phyloP scores from a whole-genome alignment of 208 protist genomes.

The Acanthamoeba triangularis region DNA sequence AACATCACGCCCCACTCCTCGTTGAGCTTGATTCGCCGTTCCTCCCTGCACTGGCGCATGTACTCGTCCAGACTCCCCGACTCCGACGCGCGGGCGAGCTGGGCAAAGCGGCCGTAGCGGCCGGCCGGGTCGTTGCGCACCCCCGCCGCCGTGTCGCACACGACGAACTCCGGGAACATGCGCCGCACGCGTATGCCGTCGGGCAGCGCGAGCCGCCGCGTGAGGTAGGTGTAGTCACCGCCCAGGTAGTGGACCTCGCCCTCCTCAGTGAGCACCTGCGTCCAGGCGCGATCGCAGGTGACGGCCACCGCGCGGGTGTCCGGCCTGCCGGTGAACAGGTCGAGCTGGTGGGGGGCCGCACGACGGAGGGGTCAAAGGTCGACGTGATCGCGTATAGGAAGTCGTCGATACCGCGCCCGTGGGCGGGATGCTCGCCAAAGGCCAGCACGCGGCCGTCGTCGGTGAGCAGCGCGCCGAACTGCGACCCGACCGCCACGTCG shows the following conservation, averaged over 20 bases:
- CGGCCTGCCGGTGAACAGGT: not conserved
- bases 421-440: not conserved
- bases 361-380: not conserved
- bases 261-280: not conserved
- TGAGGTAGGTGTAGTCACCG: not conserved
- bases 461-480: not conserved
- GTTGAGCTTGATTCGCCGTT: not conserved
- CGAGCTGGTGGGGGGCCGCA: not conserved
- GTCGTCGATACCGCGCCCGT: constrained; percentile 5
- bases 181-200: not conserved
- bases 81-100: not conserved
- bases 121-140: not conserved
- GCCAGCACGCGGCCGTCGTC: not conserved
- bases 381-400: not conserved
- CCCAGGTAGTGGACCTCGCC: not conserved
- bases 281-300: not conserved
- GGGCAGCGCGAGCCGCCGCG: not conserved
- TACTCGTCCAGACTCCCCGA: not conserved
- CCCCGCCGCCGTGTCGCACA: not conserved
- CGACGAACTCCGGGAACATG: not conserved
- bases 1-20: not conserved
- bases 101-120: not conserved
- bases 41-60: not conserved
- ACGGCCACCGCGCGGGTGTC: not conserved
- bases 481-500: not conserved